Evolutionary conservation across 1,284 basidiomycete genomes (phyloP), one percentile per base, ranked within the genome.

Genomic region (Ceratobasidium sp.): DNA sequence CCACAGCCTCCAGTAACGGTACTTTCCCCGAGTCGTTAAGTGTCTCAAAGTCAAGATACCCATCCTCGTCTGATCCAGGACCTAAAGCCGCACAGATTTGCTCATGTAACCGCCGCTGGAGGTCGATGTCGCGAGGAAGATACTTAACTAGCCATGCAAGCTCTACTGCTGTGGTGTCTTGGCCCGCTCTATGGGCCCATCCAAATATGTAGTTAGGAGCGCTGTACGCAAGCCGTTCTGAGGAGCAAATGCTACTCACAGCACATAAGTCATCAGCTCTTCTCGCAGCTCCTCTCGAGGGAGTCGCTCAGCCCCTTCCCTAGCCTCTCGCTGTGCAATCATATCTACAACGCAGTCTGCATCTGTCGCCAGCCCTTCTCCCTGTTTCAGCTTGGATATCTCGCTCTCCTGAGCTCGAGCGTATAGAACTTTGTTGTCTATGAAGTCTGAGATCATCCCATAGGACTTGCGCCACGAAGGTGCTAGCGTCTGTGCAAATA

Each of bases 301-400:
- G 1, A 75, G 40, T 13, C 15, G 26, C 20, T 75, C 71, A 5
- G 48, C 26, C n/a, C 71, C 61, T 23, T 75, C 71, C 20, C 62
- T 44, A 15, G 23, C 48, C 33, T 75, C 71, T 13, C 50, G 46
- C 71, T 75, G 59, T 1, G 61, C 52, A 33, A 75, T 26, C 71
- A 75, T 75, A 42, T 65, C 71, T 28, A 75, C 46, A 15, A 75
- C 61, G 44, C 71, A 75, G 26, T 75, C 61, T 6, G 71, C 71
- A 13, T 75, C 71, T 7, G 61, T 75, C 17, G 61, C 71, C 13
- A 75, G 33, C 12, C 52, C 54, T 48, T 33, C 33, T 33, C 33
- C 33, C 33, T 33, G 67, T 26, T 56, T 69, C 13, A n/a, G 17
- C 56, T 20, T 38, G 4, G 28, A 38, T 54, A 15, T 52, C 23